Evolutionary conservation across 768 basidiomycete genomes (phyloP), one percentile per base, ranked within the genome.

Genomic region (Mycena olivaceomarginata): DNA sequence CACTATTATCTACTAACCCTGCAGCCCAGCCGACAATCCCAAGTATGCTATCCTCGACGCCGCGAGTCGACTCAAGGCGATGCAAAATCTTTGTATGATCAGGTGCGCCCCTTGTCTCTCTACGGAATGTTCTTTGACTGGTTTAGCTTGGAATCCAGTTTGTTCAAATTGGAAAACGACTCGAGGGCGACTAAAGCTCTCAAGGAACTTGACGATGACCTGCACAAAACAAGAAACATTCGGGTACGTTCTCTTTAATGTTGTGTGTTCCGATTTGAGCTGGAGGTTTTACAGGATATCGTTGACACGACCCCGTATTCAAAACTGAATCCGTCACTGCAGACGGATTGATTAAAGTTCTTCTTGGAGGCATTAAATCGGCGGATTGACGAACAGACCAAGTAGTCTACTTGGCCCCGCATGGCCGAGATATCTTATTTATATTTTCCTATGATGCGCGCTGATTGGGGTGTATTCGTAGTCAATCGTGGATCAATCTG

Each of bases 141-240:
- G 18, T 31, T 31, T 48, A 94, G 90, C 86, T 94, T 20, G 93
- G 94, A 0, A 90, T 94, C 39, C 93, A 94, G 77, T 94, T 96
- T 67, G 90, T 96, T 1, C 95, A 95, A 82, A 91, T 96, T 46
- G 94, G 94, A 6, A 6, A 82, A 90, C 77, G 83, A 81, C 79
- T 82, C 72, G 46, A 79, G 67, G 60, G 81, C 75, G 86, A 92
- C 60, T 79, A 87, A 4, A 85, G 93, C 82, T 79, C 86, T 92
- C 60, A 82, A 86, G 71, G 85, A 90, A 70, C 86, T 95, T 15
- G 95, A 95, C 78, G 90, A 94, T 78, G 90, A 87, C 13, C 83
- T 95, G 79, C 86, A 15, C 77, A 75, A 2, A 84, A 72, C 7
- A 83, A 90, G 62, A 79, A 82, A 84, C 31, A 85, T 92, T 20